phyloP scores from a whole-genome alignment of 768 basidiomycete genomes.

The Zangia roseola region DNA sequence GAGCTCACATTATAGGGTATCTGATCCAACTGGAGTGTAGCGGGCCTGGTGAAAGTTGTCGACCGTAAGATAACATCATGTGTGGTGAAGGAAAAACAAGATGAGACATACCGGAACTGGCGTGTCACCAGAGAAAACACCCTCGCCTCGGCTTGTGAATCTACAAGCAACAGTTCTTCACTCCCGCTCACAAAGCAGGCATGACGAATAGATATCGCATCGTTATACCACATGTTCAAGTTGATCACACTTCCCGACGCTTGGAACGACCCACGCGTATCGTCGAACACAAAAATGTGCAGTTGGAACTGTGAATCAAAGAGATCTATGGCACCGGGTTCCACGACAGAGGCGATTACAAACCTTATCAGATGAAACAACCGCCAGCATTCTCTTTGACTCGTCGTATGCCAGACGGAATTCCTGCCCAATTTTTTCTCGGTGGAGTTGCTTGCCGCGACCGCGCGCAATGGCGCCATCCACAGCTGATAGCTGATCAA shows the following conservation, averaged over 20 bases:
- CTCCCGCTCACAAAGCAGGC: conserved; percentile 47
- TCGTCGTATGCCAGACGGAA: conserved; percentile 54
- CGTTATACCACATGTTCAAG: conserved; percentile 44
- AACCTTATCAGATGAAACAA: conserved; percentile 46
- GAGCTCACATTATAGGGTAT: conserved; percentile 36
- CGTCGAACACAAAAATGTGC: conserved; percentile 49
- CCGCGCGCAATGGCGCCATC: conserved; percentile 29
- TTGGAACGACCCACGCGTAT: conserved; percentile 41
- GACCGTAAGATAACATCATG: too few relatives aligned
- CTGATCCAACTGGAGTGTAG: conserved; percentile 38
- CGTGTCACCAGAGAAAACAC: conserved; percentile 55
- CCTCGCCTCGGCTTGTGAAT: conserved; percentile 41
- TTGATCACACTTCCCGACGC: conserved; percentile 41
- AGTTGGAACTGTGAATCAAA: conserved; percentile 31
- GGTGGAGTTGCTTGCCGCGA: conserved; percentile 35
- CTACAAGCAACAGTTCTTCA: conserved; percentile 54
- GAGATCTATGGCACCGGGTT: too few relatives aligned
- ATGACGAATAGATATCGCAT: conserved; percentile 27
- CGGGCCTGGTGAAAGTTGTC: conserved; percentile 48
- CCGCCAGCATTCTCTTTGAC: conserved; percentile 44
- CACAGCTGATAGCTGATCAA: conserved; percentile 36
- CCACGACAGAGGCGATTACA: neutral
- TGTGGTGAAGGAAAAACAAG: too few relatives aligned
- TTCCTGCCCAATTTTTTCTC: conserved; percentile 46
- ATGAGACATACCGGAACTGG: conserved; percentile 48